These are phyloP conservation scores for Aspergillus homomorphus DNA, from an alignment of 495 filamentous ascomycete genomes.

Conservation along the genomic window DNA sequence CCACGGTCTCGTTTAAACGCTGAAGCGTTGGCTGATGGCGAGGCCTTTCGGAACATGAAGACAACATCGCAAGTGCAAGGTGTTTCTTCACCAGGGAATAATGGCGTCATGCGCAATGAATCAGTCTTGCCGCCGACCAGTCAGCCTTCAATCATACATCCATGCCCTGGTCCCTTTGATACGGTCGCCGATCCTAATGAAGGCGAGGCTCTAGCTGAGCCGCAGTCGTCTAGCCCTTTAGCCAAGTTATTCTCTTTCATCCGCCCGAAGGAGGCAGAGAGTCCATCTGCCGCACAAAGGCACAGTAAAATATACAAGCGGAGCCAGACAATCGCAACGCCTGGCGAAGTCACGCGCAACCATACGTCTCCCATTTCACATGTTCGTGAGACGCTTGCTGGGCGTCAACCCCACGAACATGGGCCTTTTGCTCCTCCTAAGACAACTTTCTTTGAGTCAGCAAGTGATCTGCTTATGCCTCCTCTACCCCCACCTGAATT, in stretches of 20 bases:
- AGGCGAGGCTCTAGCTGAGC: conserved; percentile 14
- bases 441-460: conserved; percentile 92
- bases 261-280: conserved; percentile 38
- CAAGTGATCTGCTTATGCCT: conserved; percentile 86
- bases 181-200: conserved; percentile 7
- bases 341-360: conserved; percentile 38
- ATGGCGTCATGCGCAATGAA: neutral
- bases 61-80: neutral
- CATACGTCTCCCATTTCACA: conserved; percentile 15
- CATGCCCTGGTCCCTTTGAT: conserved; percentile 6
- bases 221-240: conserved; percentile 46
- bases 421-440: conserved; percentile 69
- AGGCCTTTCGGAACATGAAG: conserved; percentile 7
- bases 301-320: conserved; percentile 71
- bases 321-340: conserved; percentile 64
- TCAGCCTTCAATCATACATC: conserved; percentile 12
- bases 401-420: conserved; percentile 45
- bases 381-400: conserved; percentile 29
- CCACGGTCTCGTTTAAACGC: conserved; percentile 36
- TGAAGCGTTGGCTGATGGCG: conserved; percentile 21
- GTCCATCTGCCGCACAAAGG: conserved; percentile 37
- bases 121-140: conserved; percentile 13
- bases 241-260: conserved; percentile 64
- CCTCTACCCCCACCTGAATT: conserved; percentile 78
- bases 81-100: neutral